phyloP scores from a whole-genome alignment of 306 rosid genomes.

The Trifolium repens region DNA sequence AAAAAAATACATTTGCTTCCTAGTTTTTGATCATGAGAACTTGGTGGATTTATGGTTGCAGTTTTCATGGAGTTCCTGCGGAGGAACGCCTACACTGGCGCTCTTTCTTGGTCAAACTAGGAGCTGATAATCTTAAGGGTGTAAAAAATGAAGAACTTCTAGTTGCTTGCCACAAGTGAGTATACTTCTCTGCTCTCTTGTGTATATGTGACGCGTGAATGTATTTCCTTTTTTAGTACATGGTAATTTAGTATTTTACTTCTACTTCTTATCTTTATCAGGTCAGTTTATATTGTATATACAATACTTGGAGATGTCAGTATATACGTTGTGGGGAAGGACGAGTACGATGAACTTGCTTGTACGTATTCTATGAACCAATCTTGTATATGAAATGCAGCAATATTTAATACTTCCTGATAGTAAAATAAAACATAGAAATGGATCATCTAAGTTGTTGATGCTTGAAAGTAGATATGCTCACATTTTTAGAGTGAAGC shows the following conservation, averaged over 20 bases:
- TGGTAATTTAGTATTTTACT: conserved; percentile 12
- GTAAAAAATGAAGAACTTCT: conserved; percentile 90
- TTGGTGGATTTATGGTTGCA: conserved; percentile 37
- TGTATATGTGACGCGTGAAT: conserved; percentile 1
- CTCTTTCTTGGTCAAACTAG: conserved; percentile 89
- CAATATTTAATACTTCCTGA: conserved; percentile 16
- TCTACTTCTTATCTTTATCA: conserved; percentile 44
- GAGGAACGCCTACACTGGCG: conserved; percentile 98
- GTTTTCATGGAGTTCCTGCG: conserved; percentile 95
- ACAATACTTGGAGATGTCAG: conserved; percentile 94
- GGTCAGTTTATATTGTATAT: conserved; percentile 95
- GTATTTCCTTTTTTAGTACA: not conserved
- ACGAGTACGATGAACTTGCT: conserved; percentile 90
- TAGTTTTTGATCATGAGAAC: conserved; percentile 21
- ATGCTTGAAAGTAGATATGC: conserved; percentile 36
- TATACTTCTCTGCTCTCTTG: not conserved
- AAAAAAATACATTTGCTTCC: not conserved
- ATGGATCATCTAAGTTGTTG: conserved; percentile 13
- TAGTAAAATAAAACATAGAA: conserved; percentile 16
- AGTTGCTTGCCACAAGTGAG: conserved; percentile 95
- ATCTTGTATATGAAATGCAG: conserved; percentile 20
- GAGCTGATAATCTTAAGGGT: conserved; percentile 95
- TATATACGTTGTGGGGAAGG: conserved; percentile 88
- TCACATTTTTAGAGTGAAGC: not conserved
- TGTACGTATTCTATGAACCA: conserved; percentile 56